These are phyloP conservation scores for Chlorella variabilis DNA, from an alignment of 163 green algal genomes.

Conservation along the genomic window DNA sequence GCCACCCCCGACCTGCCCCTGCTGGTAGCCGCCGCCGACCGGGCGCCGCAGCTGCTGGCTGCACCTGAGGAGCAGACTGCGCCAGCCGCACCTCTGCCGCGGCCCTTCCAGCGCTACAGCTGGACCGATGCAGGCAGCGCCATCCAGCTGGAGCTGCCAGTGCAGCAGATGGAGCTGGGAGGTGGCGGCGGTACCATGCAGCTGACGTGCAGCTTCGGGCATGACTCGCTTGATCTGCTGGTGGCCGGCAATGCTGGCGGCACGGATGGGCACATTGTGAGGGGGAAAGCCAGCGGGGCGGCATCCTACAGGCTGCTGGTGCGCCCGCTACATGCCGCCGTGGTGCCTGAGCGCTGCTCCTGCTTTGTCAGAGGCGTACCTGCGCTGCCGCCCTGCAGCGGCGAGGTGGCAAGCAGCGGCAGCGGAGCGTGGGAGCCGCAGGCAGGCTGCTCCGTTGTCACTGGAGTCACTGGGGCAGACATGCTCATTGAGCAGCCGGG, in stretches of 20 bases:
- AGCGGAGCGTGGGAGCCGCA: background rate
- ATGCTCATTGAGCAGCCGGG: background rate
- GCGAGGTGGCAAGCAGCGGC: background rate
- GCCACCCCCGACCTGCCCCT: background rate
- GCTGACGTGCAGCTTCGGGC: background rate
- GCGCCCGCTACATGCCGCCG: background rate
- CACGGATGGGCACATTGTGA: background rate
- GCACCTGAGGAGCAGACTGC: background rate
- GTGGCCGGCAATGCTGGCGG: background rate
- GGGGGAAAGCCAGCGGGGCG: background rate
- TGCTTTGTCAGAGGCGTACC: constrained; percentile 7
- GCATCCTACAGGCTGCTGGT: background rate
- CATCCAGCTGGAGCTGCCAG: background rate
- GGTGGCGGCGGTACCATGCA: background rate
- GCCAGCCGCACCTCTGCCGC: too few species aligned
- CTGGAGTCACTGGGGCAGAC: too few species aligned
- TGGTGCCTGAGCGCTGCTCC: constrained; percentile 3
- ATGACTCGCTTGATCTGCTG: background rate
- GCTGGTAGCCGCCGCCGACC: background rate
- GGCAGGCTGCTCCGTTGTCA: background rate
- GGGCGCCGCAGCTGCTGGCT: background rate
- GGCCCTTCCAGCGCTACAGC: constrained; percentile 21
- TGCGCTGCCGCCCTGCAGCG: background rate
- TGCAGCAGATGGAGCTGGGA: constrained; percentile 6
- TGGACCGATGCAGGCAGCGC: constrained; percentile 4